These are phyloP conservation scores for Diaporthe sp. DNA, from an alignment of 2,329 filamentous ascomycete species.

Conservation along the genomic window DNA sequence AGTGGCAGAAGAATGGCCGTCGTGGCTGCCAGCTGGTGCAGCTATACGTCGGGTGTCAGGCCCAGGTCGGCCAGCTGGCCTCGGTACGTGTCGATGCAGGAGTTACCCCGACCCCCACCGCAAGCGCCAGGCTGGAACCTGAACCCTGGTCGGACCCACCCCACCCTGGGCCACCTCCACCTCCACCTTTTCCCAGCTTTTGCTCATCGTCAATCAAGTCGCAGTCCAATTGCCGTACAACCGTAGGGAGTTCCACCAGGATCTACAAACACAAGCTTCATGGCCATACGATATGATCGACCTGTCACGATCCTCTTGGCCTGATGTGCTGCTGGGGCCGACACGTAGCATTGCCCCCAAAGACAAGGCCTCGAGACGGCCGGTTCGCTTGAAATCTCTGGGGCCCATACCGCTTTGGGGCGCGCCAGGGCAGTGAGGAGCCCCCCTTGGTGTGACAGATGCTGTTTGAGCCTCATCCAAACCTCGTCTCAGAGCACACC, in stretches of 20 bases:
- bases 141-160: neutral
- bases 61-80: neutral
- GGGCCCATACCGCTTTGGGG: constrained; percentile 10
- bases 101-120: neutral
- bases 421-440: neutral
- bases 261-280: neutral
- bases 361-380: constrained; percentile 10
- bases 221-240: neutral
- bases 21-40: neutral
- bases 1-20: too few species aligned
- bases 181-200: neutral
- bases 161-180: neutral
- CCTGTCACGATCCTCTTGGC: constrained; percentile 20
- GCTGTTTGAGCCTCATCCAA: constrained; percentile 39
- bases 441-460: constrained; percentile 24
- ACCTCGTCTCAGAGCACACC: constrained; percentile 31
- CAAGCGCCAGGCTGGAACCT: neutral
- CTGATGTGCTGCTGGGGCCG: constrained; percentile 6
- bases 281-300: constrained; percentile 12
- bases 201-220: neutral
- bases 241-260: neutral
- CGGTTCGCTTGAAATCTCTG: neutral
- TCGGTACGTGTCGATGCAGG: neutral
- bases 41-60: neutral
- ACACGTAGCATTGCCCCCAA: neutral